These are phyloP conservation scores for Mytilinidion resinicola DNA, from an alignment of 495 filamentous ascomycete species.

Conservation along the genomic window DNA sequence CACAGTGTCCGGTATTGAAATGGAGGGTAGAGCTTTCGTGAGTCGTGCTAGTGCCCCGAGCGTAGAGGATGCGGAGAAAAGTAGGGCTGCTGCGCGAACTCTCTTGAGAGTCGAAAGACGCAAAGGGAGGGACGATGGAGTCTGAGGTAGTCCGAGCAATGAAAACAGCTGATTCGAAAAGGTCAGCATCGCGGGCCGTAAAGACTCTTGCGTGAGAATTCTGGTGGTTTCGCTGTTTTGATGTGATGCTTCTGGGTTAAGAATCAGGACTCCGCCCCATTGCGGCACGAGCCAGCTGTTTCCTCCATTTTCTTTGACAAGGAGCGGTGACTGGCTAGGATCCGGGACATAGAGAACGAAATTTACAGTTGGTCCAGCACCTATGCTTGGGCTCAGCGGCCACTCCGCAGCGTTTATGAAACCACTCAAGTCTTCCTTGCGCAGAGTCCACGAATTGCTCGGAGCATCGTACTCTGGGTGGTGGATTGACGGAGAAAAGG, in stretches of 20 bases:
- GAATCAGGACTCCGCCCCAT: slow-evolving; percentile 87
- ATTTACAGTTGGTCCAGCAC: slow-evolving; percentile 86
- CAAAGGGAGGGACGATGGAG: slow-evolving; percentile 71
- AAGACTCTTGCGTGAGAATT: slow-evolving; percentile 50
- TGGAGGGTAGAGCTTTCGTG: slow-evolving; percentile 75
- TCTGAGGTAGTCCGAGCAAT: slow-evolving; percentile 77
- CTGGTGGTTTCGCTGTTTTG: slow-evolving; percentile 30
- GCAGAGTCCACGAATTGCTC: slow-evolving; percentile 57
- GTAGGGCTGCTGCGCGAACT: slow-evolving; percentile 74
- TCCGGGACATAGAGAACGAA: slow-evolving; percentile 82
- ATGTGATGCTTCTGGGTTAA: slow-evolving; percentile 48
- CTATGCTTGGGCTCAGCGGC: slow-evolving; percentile 92
- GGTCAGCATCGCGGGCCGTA: slow-evolving; percentile 74
- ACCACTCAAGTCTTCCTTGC: slow-evolving; percentile 79
- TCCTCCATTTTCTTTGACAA: slow-evolving; percentile 63
- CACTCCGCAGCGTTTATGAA: slow-evolving; percentile 98
- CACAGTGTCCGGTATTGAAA: slow-evolving; percentile 81
- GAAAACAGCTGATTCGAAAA: slow-evolving; percentile 91
- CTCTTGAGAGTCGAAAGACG: slow-evolving; percentile 78
- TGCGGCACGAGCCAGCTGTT: slow-evolving; percentile 93
- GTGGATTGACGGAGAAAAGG: slow-evolving; percentile 65
- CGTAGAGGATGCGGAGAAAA: slow-evolving; percentile 87
- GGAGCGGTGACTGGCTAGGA: slow-evolving; percentile 53
- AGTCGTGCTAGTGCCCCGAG: slow-evolving; percentile 88
- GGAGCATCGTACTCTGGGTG: slow-evolving; percentile 48